Percentiles rank a stretch among this genome's conserved stretches.
Evolutionary conservation across 495 filamentous ascomycete genomes (phyloP).

Genomic region (Jackrogersella multiformis): DNA sequence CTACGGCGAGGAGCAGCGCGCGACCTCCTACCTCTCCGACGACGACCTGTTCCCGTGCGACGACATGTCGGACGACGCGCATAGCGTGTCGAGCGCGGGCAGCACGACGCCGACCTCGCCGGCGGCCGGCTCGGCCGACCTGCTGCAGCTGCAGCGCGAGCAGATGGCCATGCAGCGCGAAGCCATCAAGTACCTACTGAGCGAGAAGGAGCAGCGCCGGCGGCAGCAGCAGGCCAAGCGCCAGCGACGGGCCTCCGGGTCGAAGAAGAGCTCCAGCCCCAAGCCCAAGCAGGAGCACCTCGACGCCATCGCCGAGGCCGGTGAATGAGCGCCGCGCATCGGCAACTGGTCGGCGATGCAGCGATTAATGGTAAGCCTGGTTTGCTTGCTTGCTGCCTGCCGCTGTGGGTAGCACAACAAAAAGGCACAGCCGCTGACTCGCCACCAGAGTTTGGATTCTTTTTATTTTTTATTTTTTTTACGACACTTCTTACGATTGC

Average conservation of each 20-base stretch:
- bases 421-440: background rate
- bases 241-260: slow-evolving; percentile 41
- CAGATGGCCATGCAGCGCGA: slow-evolving; percentile 58
- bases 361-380: slow-evolving; percentile 40
- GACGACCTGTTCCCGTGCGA: slow-evolving; percentile 57
- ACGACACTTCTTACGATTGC: slow-evolving; percentile 21
- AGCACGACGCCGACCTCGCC: slow-evolving; percentile 54
- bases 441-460: too few relatives aligned
- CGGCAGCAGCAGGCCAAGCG: slow-evolving; percentile 45
- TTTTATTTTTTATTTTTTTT: too few relatives aligned
- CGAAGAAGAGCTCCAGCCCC: slow-evolving; percentile 55
- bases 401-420: background rate
- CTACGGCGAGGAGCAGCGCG: slow-evolving; percentile 50
- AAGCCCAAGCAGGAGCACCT: slow-evolving; percentile 58
- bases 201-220: slow-evolving; percentile 60
- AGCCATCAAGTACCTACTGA: slow-evolving; percentile 52
- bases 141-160: slow-evolving; percentile 56
- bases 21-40: slow-evolving; percentile 59
- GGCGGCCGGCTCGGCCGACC: slow-evolving; percentile 48
- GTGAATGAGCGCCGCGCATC: slow-evolving; percentile 35
- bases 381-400: background rate
- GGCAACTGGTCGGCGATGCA: slow-evolving; percentile 27
- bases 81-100: slow-evolving; percentile 56
- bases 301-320: slow-evolving; percentile 59
- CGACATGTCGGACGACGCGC: slow-evolving; percentile 54